phyloP scores from a whole-genome alignment of 805 yeast genomes.

The Saturnispora halmiae region DNA sequence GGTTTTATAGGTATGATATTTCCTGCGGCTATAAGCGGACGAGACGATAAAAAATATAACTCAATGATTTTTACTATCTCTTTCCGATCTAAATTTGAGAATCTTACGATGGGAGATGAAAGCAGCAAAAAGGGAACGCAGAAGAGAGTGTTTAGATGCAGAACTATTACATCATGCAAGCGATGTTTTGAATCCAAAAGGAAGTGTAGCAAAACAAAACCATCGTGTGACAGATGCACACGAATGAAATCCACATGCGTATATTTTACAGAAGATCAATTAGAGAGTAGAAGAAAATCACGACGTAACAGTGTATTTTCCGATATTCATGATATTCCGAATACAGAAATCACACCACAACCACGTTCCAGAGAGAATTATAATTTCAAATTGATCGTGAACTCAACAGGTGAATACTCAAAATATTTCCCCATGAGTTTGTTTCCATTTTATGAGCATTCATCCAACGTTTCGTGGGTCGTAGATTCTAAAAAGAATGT shows the following conservation, averaged over 20 bases:
- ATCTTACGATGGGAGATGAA: too few species aligned
- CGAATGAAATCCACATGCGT: slow-evolving; percentile 14
- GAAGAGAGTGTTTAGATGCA: slow-evolving; percentile 12
- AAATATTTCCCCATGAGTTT: slow-evolving; percentile 18
- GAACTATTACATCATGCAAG: slow-evolving; percentile 17
- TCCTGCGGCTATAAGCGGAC: slow-evolving; percentile 1
- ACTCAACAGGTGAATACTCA: slow-evolving; percentile 20
- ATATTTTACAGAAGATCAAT: slow-evolving; percentile 16
- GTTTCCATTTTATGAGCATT: slow-evolving; percentile 18
- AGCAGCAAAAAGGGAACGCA: background rate
- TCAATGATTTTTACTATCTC: too few species aligned
- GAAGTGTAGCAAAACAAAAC: slow-evolving; percentile 17
- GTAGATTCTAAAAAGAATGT: slow-evolving; percentile 8
- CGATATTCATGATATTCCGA: slow-evolving; percentile 2
- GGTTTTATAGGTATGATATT: background rate
- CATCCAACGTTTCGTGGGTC: slow-evolving; percentile 16
- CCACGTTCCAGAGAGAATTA: slow-evolving; percentile 13
- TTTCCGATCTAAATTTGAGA: too few species aligned
- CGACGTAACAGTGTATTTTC: background rate
- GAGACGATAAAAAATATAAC: too few species aligned
- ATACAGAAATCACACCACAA: slow-evolving; percentile 16
- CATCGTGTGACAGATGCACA: slow-evolving; percentile 14
- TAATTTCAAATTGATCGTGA: slow-evolving; percentile 19
- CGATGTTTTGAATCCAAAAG: slow-evolving; percentile 16
- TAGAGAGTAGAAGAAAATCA: slow-evolving; percentile 8